Percentiles rank a stretch among this genome's conserved stretches.
Conservation (phyloP, 2,329 filamentous ascomycete genomes). For the Cladosporium phlei region DNA sequence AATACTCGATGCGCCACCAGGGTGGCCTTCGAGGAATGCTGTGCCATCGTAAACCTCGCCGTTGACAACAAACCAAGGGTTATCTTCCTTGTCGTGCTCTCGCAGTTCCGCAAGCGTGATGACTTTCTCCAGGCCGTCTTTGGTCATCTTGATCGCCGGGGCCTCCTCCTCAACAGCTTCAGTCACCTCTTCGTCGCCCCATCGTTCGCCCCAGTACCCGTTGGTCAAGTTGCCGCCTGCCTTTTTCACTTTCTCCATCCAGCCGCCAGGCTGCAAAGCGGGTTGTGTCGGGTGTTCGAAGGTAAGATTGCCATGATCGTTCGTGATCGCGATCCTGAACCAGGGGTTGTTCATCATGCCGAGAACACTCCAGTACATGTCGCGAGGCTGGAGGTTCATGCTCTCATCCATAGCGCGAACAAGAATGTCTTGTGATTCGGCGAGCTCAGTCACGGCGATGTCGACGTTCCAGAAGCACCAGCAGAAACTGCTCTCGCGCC, state of each 20-base stretch:
- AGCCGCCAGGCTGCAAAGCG: conserved; percentile 70
- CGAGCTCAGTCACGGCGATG: conserved; percentile 59
- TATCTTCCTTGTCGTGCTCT: conserved; percentile 58
- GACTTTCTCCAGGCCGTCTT: conserved; percentile 56
- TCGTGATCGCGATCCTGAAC: conserved; percentile 75
- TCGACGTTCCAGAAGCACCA: conserved; percentile 89
- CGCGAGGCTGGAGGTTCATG: conserved; percentile 78
- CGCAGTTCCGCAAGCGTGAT: conserved; percentile 70
- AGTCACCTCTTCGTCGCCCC: conserved; percentile 47
- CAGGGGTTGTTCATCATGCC: conserved; percentile 99
- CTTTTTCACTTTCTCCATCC: conserved; percentile 91
- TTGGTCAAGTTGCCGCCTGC: conserved; percentile 74
- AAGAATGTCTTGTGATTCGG: conserved; percentile 65
- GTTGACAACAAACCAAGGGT: conserved; percentile 83
- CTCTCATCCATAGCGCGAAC: conserved; percentile 86
- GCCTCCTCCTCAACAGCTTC: conserved; percentile 45
- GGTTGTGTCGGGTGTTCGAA: conserved; percentile 91
- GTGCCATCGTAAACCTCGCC: conserved; percentile 88
- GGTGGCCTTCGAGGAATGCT: conserved; percentile 72
- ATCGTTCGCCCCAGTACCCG: conserved; percentile 76
- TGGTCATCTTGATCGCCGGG: conserved; percentile 73
- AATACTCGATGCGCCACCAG: conserved; percentile 82
- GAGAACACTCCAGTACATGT: conserved; percentile 94
- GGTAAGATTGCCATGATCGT: conserved; percentile 58
- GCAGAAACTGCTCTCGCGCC: conserved; percentile 77